A percentile compares a stretch with the other conserved stretches of the same genome.
Conservation (phyloP, 1,284 basidiomycete genomes). For the Cryptococcus maquisensis region DNA sequence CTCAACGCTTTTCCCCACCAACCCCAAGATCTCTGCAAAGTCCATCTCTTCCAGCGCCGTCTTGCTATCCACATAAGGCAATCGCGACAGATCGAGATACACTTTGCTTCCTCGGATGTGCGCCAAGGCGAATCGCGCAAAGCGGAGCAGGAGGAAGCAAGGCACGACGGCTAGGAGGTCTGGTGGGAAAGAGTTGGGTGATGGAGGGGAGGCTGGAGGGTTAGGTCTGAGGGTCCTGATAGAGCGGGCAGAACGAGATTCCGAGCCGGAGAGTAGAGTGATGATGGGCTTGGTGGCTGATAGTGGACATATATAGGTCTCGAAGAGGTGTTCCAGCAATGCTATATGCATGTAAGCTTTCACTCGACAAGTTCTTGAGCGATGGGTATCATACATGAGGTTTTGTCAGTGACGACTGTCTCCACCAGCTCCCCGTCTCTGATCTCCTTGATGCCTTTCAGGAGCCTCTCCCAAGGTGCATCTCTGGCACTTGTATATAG, state of each 20-base stretch:
- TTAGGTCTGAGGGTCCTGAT: background rate
- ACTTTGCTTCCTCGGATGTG: background rate
- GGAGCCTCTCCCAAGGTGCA: background rate
- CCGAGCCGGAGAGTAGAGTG: background rate
- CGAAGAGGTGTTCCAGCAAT: background rate
- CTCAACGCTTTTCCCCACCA: background rate
- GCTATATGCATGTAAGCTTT: background rate
- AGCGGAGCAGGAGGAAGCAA: conserved; percentile 1
- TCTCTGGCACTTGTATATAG: no score
- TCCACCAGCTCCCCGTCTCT: background rate
- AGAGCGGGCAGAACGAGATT: background rate
- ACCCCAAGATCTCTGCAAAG: background rate
- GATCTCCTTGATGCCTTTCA: background rate
- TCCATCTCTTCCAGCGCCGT: conserved; percentile 5
- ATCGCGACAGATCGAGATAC: conserved; percentile 4
- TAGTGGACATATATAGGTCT: background rate
- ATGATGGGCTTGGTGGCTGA: background rate
- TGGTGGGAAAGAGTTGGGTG: background rate
- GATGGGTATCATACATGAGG: background rate
- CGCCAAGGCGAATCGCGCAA: conserved; percentile 1
- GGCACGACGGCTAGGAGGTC: conserved; percentile 1
- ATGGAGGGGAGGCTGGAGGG: background rate
- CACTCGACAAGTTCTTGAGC: background rate
- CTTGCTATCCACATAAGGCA: conserved; percentile 2
- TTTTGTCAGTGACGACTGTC: background rate